A percentile compares a stretch with the other conserved stretches of the same genome.
phyloP scores from a whole-genome alignment of 371 early-diverging fungal species.

The Rhizomucor miehei region DNA sequence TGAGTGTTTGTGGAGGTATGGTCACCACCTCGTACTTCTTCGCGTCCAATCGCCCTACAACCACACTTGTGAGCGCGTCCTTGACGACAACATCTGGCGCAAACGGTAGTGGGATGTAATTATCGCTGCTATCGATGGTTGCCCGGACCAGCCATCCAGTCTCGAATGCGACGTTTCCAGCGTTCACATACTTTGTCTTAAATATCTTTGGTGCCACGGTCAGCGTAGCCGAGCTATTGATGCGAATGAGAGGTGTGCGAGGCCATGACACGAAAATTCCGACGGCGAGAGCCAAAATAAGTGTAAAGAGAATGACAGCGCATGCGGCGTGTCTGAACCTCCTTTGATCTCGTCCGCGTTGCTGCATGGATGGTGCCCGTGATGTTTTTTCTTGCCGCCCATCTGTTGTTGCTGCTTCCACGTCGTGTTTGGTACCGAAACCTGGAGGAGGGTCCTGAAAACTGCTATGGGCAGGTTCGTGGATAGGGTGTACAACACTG shows the following conservation, averaged over 20 bases:
- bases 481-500: too few relatives aligned
- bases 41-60: slow-evolving; percentile 30
- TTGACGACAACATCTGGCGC: slow-evolving; percentile 30
- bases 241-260: slow-evolving; percentile 43
- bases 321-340: too few relatives aligned
- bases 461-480: too few relatives aligned
- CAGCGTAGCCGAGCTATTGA: slow-evolving; percentile 37
- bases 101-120: slow-evolving; percentile 34
- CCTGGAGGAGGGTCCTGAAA: too few relatives aligned
- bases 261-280: slow-evolving; percentile 36
- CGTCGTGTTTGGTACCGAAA: too few relatives aligned
- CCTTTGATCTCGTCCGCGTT: too few relatives aligned
- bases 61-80: slow-evolving; percentile 38
- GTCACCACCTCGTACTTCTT: slow-evolving; percentile 15
- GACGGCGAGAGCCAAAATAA: background rate
- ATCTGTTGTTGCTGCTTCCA: too few relatives aligned
- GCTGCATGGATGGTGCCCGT: too few relatives aligned
- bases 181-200: slow-evolving; percentile 21
- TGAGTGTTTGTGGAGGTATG: slow-evolving; percentile 27
- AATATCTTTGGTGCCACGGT: slow-evolving; percentile 10
- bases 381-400: too few relatives aligned
- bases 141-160: slow-evolving; percentile 45
- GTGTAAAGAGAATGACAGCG: too few relatives aligned
- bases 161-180: slow-evolving; percentile 40
- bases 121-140: slow-evolving; percentile 39